Conservation (phyloP, 2,329 filamentous ascomycete genomes). For the Aspergillus nomiae region DNA sequence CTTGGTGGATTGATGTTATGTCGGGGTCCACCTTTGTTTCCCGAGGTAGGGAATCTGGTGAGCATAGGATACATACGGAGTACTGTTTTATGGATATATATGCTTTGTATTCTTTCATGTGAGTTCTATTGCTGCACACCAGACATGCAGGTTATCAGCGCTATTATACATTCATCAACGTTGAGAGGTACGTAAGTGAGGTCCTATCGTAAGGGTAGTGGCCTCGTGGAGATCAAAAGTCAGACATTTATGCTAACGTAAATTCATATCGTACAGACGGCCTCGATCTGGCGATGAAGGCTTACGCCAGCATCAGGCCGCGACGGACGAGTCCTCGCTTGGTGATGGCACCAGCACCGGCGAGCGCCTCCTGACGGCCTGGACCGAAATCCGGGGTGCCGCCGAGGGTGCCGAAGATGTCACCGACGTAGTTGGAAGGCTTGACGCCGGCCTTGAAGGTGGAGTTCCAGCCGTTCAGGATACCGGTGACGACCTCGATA, state of each 20-base stretch:
- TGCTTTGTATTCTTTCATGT: no score
- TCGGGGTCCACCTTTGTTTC: not conserved
- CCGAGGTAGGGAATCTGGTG: no score
- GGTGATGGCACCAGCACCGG: slow-evolving; percentile 1
- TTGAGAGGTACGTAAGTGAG: not conserved
- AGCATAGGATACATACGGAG: no score
- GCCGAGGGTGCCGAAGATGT: slow-evolving; percentile 70
- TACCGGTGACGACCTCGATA: slow-evolving; percentile 64
- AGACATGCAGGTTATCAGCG: no score
- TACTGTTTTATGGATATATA: no score
- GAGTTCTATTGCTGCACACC: no score
- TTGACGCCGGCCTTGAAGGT: slow-evolving; percentile 61
- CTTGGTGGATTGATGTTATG: not conserved
- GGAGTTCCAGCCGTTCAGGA: slow-evolving; percentile 62
- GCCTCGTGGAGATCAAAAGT: not conserved
- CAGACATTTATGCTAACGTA: not conserved
- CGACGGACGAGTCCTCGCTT: not conserved
- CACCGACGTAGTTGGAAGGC: slow-evolving; percentile 67
- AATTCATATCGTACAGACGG: not conserved
- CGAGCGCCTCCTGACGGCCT: not conserved
- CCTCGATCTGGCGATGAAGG: not conserved
- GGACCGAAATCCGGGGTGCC: slow-evolving; percentile 66
- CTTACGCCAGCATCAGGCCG: not conserved
- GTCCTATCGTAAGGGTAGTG: not conserved
- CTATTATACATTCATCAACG: not conserved